Percentiles rank a stretch among this genome's conserved stretches.
Evolutionary conservation across 1,284 basidiomycete genomes (phyloP).

Genomic region (Anthracocystis setariae): DNA sequence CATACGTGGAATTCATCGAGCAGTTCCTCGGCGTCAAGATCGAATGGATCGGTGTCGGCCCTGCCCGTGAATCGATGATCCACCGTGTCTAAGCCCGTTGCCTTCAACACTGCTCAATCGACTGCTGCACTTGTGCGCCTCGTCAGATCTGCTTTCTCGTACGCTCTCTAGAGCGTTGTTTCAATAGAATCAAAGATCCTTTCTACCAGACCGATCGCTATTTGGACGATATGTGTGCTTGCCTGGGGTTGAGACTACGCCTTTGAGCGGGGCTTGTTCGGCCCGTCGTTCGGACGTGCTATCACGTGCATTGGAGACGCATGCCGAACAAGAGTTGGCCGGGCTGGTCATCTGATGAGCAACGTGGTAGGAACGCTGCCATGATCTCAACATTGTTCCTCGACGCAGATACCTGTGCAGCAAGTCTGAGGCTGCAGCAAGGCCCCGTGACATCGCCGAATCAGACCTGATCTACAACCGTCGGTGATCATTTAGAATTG

Average conservation of each 20-base stretch:
- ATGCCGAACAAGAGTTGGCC: background rate
- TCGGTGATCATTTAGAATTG: too few species aligned
- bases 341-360: conserved; percentile 11
- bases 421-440: too few species aligned
- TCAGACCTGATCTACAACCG: too few species aligned
- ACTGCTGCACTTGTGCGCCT: background rate
- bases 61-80: conserved; percentile 83
- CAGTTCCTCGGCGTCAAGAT: conserved; percentile 80
- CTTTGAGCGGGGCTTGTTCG: background rate
- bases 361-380: background rate
- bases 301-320: conserved; percentile 5
- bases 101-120: too few species aligned
- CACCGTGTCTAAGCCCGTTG: conserved; percentile 49
- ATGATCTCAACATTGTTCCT: background rate
- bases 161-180: conserved; percentile 41
- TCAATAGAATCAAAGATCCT: conserved; percentile 30
- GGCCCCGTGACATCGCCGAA: conserved; percentile 5
- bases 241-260: background rate
- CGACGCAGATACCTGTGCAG: background rate
- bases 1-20: conserved; percentile 91
- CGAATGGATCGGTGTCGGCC: conserved; percentile 91
- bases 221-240: background rate
- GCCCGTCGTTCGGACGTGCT: background rate
- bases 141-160: conserved; percentile 2
- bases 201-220: too few species aligned